A percentile compares a stretch with the other conserved stretches of the same genome.
These are phyloP conservation scores for Pseudoneurospora amorphoporcata DNA, from an alignment of 495 filamentous ascomycete species.

Conservation along the genomic window DNA sequence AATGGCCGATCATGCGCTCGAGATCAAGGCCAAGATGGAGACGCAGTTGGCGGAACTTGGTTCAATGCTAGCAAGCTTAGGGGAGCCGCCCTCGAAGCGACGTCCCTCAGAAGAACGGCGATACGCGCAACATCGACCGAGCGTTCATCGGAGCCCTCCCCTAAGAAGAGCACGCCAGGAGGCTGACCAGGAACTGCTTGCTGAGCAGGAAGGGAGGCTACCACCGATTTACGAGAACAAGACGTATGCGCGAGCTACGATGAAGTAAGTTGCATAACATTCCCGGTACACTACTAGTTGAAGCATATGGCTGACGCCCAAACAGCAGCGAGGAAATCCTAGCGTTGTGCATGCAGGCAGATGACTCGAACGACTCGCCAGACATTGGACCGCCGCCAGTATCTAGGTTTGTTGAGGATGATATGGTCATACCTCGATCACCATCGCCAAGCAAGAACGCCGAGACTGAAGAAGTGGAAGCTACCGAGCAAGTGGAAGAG, in stretches of 20 bases:
- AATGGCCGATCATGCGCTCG: slow-evolving; percentile 51
- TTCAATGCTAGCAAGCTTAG: slow-evolving; percentile 52
- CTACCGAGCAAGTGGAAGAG: slow-evolving; percentile 10
- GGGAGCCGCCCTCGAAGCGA: slow-evolving; percentile 35
- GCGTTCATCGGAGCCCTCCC: slow-evolving; percentile 26
- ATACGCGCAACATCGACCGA: slow-evolving; percentile 20
- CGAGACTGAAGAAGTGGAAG: slow-evolving; percentile 6
- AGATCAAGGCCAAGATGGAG: slow-evolving; percentile 61
- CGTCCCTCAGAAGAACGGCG: slow-evolving; percentile 24
- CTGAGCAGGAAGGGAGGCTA: slow-evolving; percentile 54
- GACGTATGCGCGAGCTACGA: slow-evolving; percentile 57
- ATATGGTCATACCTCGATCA: slow-evolving; percentile 41
- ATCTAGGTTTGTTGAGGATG: slow-evolving; percentile 53
- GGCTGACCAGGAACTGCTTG: slow-evolving; percentile 43
- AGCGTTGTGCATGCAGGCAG: slow-evolving; percentile 39
- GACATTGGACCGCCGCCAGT: slow-evolving; percentile 57
- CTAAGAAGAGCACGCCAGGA: slow-evolving; percentile 35
- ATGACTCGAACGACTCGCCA: slow-evolving; percentile 46
- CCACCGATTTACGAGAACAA: slow-evolving; percentile 82
- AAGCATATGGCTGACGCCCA: slow-evolving; percentile 5
- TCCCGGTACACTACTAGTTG: neutral
- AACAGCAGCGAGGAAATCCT: slow-evolving; percentile 32
- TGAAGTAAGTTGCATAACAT: slow-evolving; percentile 48
- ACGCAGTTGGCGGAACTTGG: slow-evolving; percentile 57
- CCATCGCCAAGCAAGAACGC: slow-evolving; percentile 24